These are phyloP conservation scores for rapeseed (Brassica napus) DNA, from an alignment of 345 rosid species.

Conservation along the genomic window DNA sequence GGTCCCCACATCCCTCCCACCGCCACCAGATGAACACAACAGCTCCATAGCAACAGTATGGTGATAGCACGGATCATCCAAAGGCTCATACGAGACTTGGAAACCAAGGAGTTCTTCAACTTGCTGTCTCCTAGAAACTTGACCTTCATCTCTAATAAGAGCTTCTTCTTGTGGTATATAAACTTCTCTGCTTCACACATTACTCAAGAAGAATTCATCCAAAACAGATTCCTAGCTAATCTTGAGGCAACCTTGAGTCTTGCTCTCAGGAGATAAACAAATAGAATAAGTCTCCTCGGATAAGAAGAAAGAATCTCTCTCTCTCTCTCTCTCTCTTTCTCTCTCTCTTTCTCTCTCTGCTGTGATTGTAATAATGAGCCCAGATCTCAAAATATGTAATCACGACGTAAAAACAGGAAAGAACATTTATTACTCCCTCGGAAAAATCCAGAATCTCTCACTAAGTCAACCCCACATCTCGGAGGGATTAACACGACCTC, in stretches of 20 bases:
- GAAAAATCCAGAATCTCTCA: background rate
- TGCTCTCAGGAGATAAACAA: background rate
- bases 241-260: background rate
- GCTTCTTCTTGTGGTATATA: constrained; percentile 34
- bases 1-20: constrained; percentile 94
- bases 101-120: constrained; percentile 48
- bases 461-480: constrained; percentile 31
- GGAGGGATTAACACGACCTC: constrained; percentile 1
- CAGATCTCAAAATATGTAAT: constrained; percentile 15
- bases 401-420: constrained; percentile 34
- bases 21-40: constrained; percentile 85
- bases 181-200: constrained; percentile 40
- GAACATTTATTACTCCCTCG: constrained; percentile 38
- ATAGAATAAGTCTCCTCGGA: background rate
- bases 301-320: background rate
- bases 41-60: constrained; percentile 89
- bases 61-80: constrained; percentile 95
- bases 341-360: background rate
- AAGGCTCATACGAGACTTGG: constrained; percentile 60
- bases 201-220: constrained; percentile 17
- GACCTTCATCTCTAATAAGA: constrained; percentile 43
- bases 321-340: background rate
- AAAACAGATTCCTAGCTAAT: constrained; percentile 5
- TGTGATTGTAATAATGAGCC: background rate
- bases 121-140: constrained; percentile 53